These are phyloP conservation scores for Nicotiana paniculata DNA, from an alignment of 257 asterid genomes.

Conservation along the genomic window DNA sequence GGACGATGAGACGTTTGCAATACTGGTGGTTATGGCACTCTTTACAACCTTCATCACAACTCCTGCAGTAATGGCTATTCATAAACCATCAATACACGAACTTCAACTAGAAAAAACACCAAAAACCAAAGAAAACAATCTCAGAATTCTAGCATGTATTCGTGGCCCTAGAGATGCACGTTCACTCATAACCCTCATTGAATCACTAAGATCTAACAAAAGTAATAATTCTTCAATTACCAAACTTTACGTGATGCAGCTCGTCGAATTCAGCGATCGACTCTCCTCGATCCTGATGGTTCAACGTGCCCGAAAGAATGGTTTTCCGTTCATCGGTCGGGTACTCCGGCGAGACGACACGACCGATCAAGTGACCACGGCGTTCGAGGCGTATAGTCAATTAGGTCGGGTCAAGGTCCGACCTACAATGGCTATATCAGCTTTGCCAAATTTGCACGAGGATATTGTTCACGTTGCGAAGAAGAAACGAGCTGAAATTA, in stretches of 20 bases:
- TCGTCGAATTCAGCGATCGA: constrained; percentile 47
- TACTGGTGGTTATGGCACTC: constrained; percentile 66
- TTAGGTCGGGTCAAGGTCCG: constrained; percentile 18
- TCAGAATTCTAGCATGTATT: constrained; percentile 43
- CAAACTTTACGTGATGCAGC: constrained; percentile 44
- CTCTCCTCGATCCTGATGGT: constrained; percentile 50
- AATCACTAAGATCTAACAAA: constrained; percentile 31
- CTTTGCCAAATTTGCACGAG: constrained; percentile 26
- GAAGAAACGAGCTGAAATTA: constrained; percentile 16
- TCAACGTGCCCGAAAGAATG: constrained; percentile 30
- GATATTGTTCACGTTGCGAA: constrained; percentile 34
- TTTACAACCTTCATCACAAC: constrained; percentile 62
- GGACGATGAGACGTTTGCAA: constrained; percentile 56
- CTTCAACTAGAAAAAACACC: background rate
- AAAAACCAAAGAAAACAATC: constrained; percentile 14
- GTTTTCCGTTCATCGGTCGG: constrained; percentile 29
- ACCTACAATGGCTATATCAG: constrained; percentile 25
- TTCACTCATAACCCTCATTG: constrained; percentile 34
- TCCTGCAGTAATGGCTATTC: constrained; percentile 51
- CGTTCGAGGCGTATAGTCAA: constrained; percentile 15
- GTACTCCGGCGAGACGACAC: background rate
- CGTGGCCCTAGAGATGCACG: constrained; percentile 38
- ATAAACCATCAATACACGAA: constrained; percentile 23
- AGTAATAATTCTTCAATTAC: constrained; percentile 13
- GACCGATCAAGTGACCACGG: constrained; percentile 16